A percentile compares a stretch with the other conserved stretches of the same genome.
Evolutionary conservation across 139 green algal genomes (phyloP).

Genomic region (Haematococcus lacustris): DNA sequence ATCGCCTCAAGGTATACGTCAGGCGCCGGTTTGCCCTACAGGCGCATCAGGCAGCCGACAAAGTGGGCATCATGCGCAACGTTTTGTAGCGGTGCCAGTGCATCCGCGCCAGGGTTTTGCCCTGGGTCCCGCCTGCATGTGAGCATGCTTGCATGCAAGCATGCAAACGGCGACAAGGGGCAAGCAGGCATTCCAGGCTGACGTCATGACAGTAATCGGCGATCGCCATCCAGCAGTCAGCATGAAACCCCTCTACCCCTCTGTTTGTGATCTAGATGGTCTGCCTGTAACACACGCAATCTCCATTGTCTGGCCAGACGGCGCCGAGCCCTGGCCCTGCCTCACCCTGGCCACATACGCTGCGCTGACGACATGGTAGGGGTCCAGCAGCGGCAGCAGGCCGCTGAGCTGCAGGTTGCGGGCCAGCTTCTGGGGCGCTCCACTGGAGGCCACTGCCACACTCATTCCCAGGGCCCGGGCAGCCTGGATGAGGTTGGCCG

Average conservation of each 20-base stretch:
- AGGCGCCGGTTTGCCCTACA: constrained; percentile 63
- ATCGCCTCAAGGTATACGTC: constrained; percentile 74
- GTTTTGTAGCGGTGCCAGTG: background rate
- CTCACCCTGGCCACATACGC: constrained; percentile 11
- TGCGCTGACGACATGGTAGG: constrained; percentile 19
- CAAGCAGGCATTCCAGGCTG: background rate
- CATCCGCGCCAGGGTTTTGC: background rate
- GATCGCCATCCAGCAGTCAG: background rate
- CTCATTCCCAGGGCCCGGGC: background rate
- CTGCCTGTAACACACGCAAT: too few relatives aligned
- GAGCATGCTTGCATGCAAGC: background rate
- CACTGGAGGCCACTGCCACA: constrained; percentile 21
- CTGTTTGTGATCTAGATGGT: background rate
- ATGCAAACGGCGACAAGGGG: background rate
- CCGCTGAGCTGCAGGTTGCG: constrained; percentile 51
- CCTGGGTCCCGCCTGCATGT: background rate
- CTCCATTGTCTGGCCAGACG: too few relatives aligned
- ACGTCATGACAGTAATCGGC: background rate
- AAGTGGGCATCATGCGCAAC: background rate
- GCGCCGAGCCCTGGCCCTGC: too few relatives aligned
- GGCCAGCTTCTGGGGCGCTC: constrained; percentile 59
- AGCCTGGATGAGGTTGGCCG: background rate
- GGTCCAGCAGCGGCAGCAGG: constrained; percentile 37
- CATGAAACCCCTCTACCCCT: background rate
- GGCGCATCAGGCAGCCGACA: constrained; percentile 3